These are phyloP conservation scores for Dipodascus albidus DNA, from an alignment of 805 yeast genomes.

Conservation along the genomic window DNA sequence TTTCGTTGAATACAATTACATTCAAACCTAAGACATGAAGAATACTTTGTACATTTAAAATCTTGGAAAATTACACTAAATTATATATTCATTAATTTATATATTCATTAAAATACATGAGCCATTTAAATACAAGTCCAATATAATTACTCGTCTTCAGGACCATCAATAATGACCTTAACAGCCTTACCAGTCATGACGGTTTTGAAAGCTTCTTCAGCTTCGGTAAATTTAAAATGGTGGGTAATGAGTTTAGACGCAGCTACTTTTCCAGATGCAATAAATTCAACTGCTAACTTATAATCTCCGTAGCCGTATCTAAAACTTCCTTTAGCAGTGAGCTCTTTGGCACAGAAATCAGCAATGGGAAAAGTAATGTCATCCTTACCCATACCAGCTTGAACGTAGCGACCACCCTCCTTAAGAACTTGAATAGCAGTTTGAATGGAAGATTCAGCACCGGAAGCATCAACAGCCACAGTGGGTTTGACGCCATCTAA, in stretches of 20 bases:
- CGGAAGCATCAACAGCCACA: slow-evolving; percentile 76
- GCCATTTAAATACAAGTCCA: no score
- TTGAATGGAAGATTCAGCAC: slow-evolving; percentile 66
- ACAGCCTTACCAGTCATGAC: slow-evolving; percentile 59
- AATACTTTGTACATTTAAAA: no score
- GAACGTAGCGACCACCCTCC: slow-evolving; percentile 65
- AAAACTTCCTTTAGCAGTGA: slow-evolving; percentile 63
- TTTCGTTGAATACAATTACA: no score
- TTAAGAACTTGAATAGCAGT: slow-evolving; percentile 51
- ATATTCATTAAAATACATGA: no score
- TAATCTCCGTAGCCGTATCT: slow-evolving; percentile 75
- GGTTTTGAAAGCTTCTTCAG: slow-evolving; percentile 63
- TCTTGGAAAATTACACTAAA: no score
- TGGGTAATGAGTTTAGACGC: slow-evolving; percentile 66
- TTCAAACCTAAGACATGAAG: no score
- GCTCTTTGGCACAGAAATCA: slow-evolving; percentile 39
- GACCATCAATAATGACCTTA: slow-evolving; percentile 77
- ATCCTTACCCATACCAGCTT: slow-evolving; percentile 76
- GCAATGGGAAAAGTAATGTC: slow-evolving; percentile 65
- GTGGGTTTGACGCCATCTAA: slow-evolving; percentile 30
- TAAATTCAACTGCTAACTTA: slow-evolving; percentile 54
- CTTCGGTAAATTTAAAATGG: slow-evolving; percentile 58
- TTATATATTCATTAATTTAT: no score
- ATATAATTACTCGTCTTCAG: slow-evolving; percentile 23
- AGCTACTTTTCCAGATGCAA: slow-evolving; percentile 50